Conservation (phyloP, 164 flowering plant species). For the Umbellularia californica region DNA sequence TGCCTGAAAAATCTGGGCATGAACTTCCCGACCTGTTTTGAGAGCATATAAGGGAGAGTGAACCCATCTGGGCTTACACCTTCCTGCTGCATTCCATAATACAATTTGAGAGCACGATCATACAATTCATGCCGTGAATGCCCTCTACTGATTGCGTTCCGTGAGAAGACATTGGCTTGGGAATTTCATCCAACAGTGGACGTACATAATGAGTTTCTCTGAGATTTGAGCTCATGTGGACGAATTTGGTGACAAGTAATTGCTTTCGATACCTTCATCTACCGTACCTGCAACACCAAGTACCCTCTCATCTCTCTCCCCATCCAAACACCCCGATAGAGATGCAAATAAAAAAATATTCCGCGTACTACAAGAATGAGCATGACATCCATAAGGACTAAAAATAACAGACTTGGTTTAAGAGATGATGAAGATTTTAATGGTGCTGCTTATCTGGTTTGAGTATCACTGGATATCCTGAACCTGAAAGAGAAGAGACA, state of each 20-base stretch:
- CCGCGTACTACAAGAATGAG: too few species aligned
- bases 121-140: conserved; percentile 40
- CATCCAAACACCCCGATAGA: too few species aligned
- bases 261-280: too few species aligned
- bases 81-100: conserved; percentile 46
- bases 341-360: too few species aligned
- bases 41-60: background rate
- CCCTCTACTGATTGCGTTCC: conserved; percentile 68
- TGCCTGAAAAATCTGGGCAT: conserved; percentile 22
- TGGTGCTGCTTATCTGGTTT: too few species aligned
- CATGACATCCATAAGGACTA: too few species aligned
- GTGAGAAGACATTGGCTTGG: conserved; percentile 56
- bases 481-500: too few species aligned
- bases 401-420: too few species aligned
- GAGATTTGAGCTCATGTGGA: conserved; percentile 14
- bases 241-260: conserved; percentile 27
- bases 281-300: too few species aligned
- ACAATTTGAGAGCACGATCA: conserved; percentile 40
- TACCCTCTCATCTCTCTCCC: too few species aligned
- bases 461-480: too few species aligned
- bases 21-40: conserved; percentile 15
- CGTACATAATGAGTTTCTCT: conserved; percentile 35
- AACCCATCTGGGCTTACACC: conserved; percentile 15
- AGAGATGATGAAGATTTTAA: too few species aligned
- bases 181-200: conserved; percentile 59